These are phyloP conservation scores for Colletotrichum sidae DNA, from an alignment of 2,329 filamentous ascomycete genomes.

Conservation along the genomic window DNA sequence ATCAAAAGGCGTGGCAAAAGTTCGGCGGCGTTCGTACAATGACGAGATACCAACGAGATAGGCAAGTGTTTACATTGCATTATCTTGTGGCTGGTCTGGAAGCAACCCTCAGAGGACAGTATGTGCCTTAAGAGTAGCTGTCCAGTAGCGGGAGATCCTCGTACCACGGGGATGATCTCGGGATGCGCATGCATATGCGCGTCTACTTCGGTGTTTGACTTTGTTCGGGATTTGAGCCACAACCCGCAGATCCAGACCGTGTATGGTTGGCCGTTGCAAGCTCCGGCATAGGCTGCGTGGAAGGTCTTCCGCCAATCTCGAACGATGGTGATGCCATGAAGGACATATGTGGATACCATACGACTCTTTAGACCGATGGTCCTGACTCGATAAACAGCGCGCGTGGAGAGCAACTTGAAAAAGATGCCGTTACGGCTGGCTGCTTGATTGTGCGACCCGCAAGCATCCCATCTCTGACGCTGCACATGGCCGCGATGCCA, in stretches of 20 bases:
- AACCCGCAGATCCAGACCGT: slow-evolving; percentile 12
- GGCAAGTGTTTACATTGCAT: too few species aligned
- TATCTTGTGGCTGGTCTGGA: too few species aligned
- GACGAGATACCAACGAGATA: too few species aligned
- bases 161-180: too few species aligned
- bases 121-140: too few species aligned
- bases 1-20: too few species aligned
- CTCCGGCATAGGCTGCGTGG: slow-evolving; percentile 11
- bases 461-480: neutral
- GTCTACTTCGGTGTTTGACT: slow-evolving; percentile 34
- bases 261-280: neutral
- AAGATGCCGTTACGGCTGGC: slow-evolving; percentile 3
- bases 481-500: slow-evolving; percentile 15
- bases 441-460: neutral
- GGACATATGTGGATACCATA: neutral
- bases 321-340: slow-evolving; percentile 9
- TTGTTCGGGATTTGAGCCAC: slow-evolving; percentile 38
- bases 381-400: slow-evolving; percentile 8
- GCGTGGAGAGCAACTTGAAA: slow-evolving; percentile 14
- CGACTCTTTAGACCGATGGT: neutral
- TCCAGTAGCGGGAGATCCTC: too few species aligned
- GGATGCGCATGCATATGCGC: too few species aligned
- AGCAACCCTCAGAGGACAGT: too few species aligned
- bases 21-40: too few species aligned
- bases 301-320: neutral